Evolutionary conservation across 2,329 filamentous ascomycete genomes (phyloP).

Genomic region (Colletotrichum sp.): DNA sequence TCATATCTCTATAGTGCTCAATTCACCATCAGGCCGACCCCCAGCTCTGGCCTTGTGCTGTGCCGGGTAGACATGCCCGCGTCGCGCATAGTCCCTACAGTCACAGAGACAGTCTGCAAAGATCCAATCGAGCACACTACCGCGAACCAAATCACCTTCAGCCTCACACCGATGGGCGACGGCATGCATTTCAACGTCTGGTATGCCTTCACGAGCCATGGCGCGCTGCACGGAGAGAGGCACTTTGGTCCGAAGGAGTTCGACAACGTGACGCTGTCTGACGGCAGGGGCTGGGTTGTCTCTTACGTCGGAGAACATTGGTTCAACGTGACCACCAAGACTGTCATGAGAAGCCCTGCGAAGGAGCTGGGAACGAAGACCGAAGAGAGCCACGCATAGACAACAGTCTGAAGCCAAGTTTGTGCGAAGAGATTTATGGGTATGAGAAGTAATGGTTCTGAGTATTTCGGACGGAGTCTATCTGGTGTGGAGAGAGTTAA

Average conservation of each 20-base stretch:
- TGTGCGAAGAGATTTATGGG: background rate
- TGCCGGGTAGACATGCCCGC: slow-evolving; percentile 11
- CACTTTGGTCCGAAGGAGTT: background rate
- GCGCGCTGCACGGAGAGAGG: background rate
- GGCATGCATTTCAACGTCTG: slow-evolving; percentile 17
- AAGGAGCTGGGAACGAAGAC: background rate
- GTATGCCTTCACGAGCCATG: slow-evolving; percentile 17
- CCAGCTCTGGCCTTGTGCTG: slow-evolving; percentile 7
- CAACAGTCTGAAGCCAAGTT: background rate
- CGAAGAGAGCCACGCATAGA: background rate
- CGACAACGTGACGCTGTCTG: background rate
- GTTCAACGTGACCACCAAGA: background rate
- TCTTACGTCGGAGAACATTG: background rate
- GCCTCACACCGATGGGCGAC: slow-evolving; percentile 2
- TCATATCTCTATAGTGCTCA: background rate
- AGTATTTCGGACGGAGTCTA: background rate
- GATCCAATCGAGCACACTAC: background rate
- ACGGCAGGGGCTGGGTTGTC: background rate
- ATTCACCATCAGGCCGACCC: background rate
- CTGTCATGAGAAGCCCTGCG: background rate
- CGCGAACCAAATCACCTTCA: slow-evolving; percentile 7
- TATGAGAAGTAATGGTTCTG: background rate
- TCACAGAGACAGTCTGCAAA: background rate
- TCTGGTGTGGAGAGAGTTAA: background rate
- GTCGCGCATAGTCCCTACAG: slow-evolving; percentile 4